Evolutionary conservation across 2,329 filamentous ascomycete species (phyloP).

Genomic region (Diplocarpon mali): DNA sequence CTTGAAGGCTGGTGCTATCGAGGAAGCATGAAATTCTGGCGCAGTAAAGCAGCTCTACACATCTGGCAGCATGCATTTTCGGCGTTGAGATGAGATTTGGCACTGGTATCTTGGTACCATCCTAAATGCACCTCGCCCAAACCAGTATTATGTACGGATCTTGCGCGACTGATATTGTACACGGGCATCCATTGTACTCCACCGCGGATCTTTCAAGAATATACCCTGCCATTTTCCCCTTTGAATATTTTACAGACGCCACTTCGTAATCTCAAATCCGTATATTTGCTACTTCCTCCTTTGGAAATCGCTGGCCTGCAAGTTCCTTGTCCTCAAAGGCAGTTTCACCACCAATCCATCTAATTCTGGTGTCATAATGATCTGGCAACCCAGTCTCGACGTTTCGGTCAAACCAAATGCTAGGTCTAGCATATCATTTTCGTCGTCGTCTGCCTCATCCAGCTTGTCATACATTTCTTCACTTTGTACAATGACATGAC

Average conservation of each 20-base stretch:
- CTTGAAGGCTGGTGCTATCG: conserved; percentile 46
- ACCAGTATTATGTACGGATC: conserved; percentile 10
- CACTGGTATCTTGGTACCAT: conserved; percentile 10
- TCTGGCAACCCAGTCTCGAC: conserved; percentile 38
- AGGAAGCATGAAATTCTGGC: conserved; percentile 17
- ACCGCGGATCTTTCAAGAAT: conserved; percentile 13
- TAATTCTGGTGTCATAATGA: conserved; percentile 81
- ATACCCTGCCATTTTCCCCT: not conserved
- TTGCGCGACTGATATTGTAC: conserved; percentile 16
- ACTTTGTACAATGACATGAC: conserved; percentile 60
- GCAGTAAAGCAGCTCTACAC: not conserved
- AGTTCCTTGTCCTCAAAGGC: conserved; percentile 87
- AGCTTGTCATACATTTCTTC: conserved; percentile 53
- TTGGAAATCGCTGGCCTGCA: conserved; percentile 89
- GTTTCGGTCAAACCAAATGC: conserved; percentile 67
- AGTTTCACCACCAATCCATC: conserved; percentile 78
- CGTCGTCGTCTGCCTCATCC: conserved; percentile 48
- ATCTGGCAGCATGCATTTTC: not conserved
- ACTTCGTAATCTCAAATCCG: too few relatives aligned
- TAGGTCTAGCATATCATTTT: conserved; percentile 64
- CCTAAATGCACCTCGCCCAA: conserved; percentile 4
- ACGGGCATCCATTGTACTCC: conserved; percentile 12
- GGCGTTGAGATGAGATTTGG: conserved; percentile 20
- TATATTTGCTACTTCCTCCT: conserved; percentile 24
- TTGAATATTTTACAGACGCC: too few relatives aligned